phyloP scores from a whole-genome alignment of 352 stramenopile species.

The Thraustochytrium striatum region DNA sequence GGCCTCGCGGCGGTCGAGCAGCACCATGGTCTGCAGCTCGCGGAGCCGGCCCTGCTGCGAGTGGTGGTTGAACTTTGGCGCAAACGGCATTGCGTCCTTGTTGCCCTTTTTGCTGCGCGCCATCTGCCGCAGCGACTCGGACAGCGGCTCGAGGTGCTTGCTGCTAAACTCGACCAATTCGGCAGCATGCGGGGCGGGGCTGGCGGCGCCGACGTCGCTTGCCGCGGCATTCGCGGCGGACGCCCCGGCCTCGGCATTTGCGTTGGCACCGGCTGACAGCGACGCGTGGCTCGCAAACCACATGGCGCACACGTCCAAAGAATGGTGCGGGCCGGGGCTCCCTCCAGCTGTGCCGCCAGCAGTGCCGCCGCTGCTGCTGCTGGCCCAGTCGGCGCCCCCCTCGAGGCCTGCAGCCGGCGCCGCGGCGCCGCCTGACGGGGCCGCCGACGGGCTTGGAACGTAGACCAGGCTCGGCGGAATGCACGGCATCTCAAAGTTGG shows the following conservation, averaged over 20 bases:
- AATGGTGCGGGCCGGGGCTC: too few relatives aligned
- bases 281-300: neutral
- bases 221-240: neutral
- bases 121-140: neutral
- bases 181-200: neutral
- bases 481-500: slow-evolving; percentile 87
- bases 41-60: neutral
- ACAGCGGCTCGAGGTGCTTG: neutral
- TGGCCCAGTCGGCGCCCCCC: neutral
- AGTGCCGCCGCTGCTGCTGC: too few relatives aligned
- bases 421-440: neutral
- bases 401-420: neutral
- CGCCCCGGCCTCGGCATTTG: too few relatives aligned
- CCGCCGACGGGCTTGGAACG: neutral
- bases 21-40: neutral
- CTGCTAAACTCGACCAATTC: neutral
- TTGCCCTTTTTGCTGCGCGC: neutral
- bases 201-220: neutral
- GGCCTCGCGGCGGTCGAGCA: neutral
- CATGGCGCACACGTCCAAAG: neutral
- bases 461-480: neutral
- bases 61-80: neutral
- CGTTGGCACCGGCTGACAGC: neutral
- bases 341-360: too few relatives aligned
- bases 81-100: neutral